These are phyloP conservation scores for Colletotrichum neosansevieriae DNA, from an alignment of 2,329 filamentous ascomycete genomes.

Conservation along the genomic window DNA sequence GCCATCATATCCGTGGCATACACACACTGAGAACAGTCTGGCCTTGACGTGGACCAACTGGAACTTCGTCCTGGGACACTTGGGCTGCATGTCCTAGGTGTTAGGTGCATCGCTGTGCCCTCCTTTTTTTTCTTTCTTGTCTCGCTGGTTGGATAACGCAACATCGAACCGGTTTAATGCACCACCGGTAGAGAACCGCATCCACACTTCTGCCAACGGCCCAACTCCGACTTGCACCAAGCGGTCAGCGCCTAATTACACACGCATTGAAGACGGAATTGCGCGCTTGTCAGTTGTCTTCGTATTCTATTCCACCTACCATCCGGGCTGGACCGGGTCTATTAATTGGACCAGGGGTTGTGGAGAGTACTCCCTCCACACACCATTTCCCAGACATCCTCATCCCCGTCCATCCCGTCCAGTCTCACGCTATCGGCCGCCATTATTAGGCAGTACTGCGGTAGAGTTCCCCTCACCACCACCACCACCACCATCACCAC, in stretches of 20 bases:
- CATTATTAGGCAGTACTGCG: constrained; percentile 25
- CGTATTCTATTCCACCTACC: constrained; percentile 31
- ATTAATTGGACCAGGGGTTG: constrained; percentile 34
- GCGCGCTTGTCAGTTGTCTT: constrained; percentile 25
- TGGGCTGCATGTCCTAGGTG: constrained; percentile 11
- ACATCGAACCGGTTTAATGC: constrained; percentile 36
- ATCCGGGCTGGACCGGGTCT: constrained; percentile 35
- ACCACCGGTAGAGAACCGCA: constrained; percentile 34
- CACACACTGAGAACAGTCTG: constrained; percentile 5
- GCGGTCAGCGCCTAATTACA: constrained; percentile 6
- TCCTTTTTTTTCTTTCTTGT: neutral
- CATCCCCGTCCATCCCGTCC: constrained; percentile 37
- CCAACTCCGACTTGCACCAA: constrained; percentile 1
- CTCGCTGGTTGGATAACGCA: constrained; percentile 19
- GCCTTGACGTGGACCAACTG: constrained; percentile 36
- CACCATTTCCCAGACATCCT: constrained; percentile 37
- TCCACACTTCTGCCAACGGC: constrained; percentile 22
- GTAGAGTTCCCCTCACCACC: constrained; percentile 17
- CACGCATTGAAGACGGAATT: constrained; percentile 22
- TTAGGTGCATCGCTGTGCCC: neutral
- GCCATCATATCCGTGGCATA: constrained; percentile 20
- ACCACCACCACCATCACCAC: neutral
- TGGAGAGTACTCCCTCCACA: constrained; percentile 34
- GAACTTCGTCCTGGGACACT: constrained; percentile 10
- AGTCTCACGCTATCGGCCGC: constrained; percentile 35